phyloP scores from a whole-genome alignment of 768 basidiomycete species.

The Leucocoprinus birnbaumii region DNA sequence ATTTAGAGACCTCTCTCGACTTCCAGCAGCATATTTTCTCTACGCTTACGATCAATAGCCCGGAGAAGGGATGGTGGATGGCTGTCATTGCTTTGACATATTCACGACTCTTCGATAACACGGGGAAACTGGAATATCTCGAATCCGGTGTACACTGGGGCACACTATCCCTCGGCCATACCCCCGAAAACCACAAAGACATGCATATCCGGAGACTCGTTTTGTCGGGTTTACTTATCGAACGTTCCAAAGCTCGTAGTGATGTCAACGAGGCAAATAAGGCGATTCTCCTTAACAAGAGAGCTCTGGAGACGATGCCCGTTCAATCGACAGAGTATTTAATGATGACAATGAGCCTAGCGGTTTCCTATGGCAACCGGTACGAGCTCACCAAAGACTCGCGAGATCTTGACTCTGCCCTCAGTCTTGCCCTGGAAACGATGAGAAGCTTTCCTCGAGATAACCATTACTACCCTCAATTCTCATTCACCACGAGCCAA shows the following conservation, averaged over 20 bases:
- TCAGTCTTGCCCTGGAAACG: neutral
- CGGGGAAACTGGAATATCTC: neutral
- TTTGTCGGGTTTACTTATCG: too few species aligned
- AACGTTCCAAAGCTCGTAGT: neutral
- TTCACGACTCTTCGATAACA: constrained; percentile 1
- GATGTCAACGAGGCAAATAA: neutral
- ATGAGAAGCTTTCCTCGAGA: neutral
- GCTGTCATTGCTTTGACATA: constrained; percentile 6
- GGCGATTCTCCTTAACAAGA: neutral
- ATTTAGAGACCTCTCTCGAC: constrained; percentile 12
- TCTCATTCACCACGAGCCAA: neutral
- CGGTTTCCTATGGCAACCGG: neutral
- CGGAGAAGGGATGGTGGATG: constrained; percentile 6
- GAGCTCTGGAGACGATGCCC: neutral
- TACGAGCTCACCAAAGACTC: neutral
- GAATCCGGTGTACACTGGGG: constrained; percentile 3
- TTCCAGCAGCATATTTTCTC: constrained; percentile 6
- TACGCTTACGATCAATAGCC: neutral
- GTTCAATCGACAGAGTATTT: neutral
- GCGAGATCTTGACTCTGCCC: neutral
- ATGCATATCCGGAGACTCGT: neutral
- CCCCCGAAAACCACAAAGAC: constrained; percentile 2
- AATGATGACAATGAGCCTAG: neutral
- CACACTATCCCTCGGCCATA: neutral
- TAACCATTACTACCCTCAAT: neutral